Conservation (phyloP, 306 rosid species). For the Adenanthera pavonina region DNA sequence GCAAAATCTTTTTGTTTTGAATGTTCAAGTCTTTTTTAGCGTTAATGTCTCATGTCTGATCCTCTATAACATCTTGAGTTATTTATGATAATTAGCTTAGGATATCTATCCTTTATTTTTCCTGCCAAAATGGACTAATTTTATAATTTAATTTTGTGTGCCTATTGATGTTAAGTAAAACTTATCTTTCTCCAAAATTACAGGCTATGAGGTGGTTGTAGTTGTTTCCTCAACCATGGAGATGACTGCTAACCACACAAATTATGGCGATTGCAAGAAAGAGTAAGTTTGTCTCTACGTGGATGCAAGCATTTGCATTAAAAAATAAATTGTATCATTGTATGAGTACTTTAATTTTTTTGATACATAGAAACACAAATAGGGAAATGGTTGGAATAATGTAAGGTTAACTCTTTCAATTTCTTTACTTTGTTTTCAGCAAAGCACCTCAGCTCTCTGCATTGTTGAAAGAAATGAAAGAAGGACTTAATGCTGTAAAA, state of each 20-base stretch:
- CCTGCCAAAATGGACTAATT: neutral
- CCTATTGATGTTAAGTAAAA: neutral
- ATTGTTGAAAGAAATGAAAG: constrained; percentile 83
- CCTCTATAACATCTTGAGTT: neutral
- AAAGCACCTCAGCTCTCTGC: constrained; percentile 66
- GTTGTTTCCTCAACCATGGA: constrained; percentile 30
- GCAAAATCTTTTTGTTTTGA: no score
- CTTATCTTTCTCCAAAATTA: neutral
- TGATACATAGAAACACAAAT: neutral
- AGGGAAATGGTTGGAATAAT: neutral
- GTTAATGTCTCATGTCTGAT: no score
- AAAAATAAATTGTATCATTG: neutral
- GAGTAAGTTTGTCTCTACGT: neutral
- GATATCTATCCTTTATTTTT: neutral
- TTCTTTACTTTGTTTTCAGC: constrained; percentile 40
- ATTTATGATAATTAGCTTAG: neutral
- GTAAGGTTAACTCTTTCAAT: neutral
- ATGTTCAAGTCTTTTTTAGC: no score
- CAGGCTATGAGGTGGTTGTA: constrained; percentile 14
- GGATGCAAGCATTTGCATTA: neutral
- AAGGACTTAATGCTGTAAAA: constrained; percentile 67
- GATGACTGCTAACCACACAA: constrained; percentile 9
- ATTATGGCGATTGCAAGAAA: neutral
- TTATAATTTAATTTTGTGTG: neutral
- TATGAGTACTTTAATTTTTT: neutral